Base-by-base conservation (phyloP, 2,329 filamentous ascomycete genomes). In the Blastomyces gilchristii region DNA sequence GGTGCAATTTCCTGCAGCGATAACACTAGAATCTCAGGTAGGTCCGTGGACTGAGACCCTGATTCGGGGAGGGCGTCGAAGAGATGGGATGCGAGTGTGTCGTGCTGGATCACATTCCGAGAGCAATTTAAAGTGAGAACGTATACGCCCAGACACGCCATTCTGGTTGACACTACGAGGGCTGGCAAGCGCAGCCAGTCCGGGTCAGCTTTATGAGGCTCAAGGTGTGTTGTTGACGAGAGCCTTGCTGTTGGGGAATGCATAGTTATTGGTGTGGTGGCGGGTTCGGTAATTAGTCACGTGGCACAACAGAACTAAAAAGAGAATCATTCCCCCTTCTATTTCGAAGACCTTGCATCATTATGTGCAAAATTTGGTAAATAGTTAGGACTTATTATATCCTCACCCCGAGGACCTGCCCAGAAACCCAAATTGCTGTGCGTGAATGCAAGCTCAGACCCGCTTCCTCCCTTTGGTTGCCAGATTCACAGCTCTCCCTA, bases 81-180 rank as follows among this genome's bases (percentile, higher is more conserved):
- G 67, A 96, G 79, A 70, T 91, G 86, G 12, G 83, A 77, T 16
- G 89, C 86, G 70, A 97, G 91, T 60, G 85, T 80, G 47, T 85
- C 79, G 28, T 86, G 80, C 68, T 92, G 82, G 70, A 96, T 85
- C 9, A 85, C 76, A 62, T 81, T 81, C 68, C 90, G 89, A 41
- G 83, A 93, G 71, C 90, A 95, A 73, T 97, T 97, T 80, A 94
- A 96, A 12, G 92, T 96, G 62, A 96, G 76, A 66, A 96, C 82
- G 70, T 96, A 87, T 63, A 91, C 77, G 69, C 87, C 85, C 62
- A 95, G 80, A 65, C 81, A 77, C 52, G 81, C 80, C 73, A 77
- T 75, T 6, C 18, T 58, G 18, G n/a, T 22, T 11, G n/a, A 11
- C 39, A 45, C 25, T 49, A 28, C 43, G 9, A 18, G 25, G 25